These are phyloP conservation scores for Blastobotrys proliferans DNA, from an alignment of 1,139 yeast species.

Conservation along the genomic window DNA sequence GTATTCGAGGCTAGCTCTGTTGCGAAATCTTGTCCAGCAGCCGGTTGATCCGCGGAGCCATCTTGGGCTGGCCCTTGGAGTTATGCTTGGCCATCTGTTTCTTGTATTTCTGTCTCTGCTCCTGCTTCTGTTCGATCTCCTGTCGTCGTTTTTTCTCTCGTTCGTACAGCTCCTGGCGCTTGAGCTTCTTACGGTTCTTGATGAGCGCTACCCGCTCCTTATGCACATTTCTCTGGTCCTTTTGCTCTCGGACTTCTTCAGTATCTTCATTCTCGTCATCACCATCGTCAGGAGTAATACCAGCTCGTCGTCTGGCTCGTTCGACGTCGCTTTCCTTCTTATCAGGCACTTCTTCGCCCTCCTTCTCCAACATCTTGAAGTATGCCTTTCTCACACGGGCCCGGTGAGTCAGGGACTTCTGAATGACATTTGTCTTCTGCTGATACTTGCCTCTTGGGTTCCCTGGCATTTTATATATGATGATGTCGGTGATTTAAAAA, in stretches of 20 bases:
- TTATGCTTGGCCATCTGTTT: slow-evolving; percentile 55
- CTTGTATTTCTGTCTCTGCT: slow-evolving; percentile 46
- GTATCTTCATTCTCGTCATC: slow-evolving; percentile 34
- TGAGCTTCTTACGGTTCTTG: slow-evolving; percentile 20
- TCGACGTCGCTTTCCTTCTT: slow-evolving; percentile 26
- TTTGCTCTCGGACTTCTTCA: slow-evolving; percentile 7
- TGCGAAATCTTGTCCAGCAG: slow-evolving; percentile 68
- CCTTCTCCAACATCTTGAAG: slow-evolving; percentile 72
- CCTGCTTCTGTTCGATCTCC: slow-evolving; percentile 22
- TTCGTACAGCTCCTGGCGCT: slow-evolving; percentile 24
- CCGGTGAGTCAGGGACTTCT: slow-evolving; percentile 70
- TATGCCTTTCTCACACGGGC: slow-evolving; percentile 82
- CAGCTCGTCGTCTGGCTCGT: slow-evolving; percentile 18
- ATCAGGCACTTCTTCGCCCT: slow-evolving; percentile 32
- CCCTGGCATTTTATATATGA: not conserved
- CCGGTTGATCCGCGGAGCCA: slow-evolving; percentile 84
- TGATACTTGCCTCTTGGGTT: not conserved
- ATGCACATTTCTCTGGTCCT: slow-evolving; percentile 16
- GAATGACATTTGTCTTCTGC: slow-evolving; percentile 39
- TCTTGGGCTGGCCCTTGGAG: slow-evolving; percentile 75
- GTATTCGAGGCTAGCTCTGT: too few relatives aligned
- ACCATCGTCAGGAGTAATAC: slow-evolving; percentile 39
- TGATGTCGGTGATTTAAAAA: not conserved
- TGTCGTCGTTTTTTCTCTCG: slow-evolving; percentile 27
- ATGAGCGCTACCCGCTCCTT: slow-evolving; percentile 30